Evolutionary conservation across 306 rosid species (phyloP), one percentile per base, ranked within the genome.

Genomic region (Cicer cuneatum): DNA sequence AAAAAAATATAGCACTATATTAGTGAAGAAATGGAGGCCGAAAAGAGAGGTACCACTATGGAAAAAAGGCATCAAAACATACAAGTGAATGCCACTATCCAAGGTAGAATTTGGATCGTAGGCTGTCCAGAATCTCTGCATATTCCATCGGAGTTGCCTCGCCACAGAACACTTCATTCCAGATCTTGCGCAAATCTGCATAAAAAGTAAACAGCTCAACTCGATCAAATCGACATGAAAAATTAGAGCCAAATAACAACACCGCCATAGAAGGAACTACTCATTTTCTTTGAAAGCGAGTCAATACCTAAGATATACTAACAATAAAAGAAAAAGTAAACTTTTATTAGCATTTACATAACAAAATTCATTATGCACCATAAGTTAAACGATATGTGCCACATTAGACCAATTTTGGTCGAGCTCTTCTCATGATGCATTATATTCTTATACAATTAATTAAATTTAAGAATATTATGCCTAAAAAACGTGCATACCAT

Each of bases 141-240:
- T 83, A 90, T 82, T 88, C 93, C 11, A 85, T 83, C 8, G 96
- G 93, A 51, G 89, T 87, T 73, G 93, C 92, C 69, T 86, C 85
- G 2, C 77, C 81, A 75, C 90, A 73, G 74, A 94, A 94, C 75
- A 87, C 90, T 65, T 83, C 93, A 68, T 87, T 85, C 99, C 99
- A 94, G 79, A 87, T 69, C 87, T 86, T 92, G 63, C 71, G 75
- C 58, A 90, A 79, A 46, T 85, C 99, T 90, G 93, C 81, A 74
- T 65, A 83, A 37, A 78, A 73, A 37, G 18, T 40, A 77, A 48
- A 18, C 19, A 61, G 54, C 53, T 66, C 37, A 10, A 45, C 41
- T 41, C 41, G 35, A 48, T 70, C 71, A 58, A 41, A 73, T 40
- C n/a, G n/a, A n/a, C n/a, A n/a, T n/a, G n/a, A n/a, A n/a, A n/a